Evolutionary conservation across 805 yeast genomes (phyloP).

Genomic region (Saturnispora gosingensis): DNA sequence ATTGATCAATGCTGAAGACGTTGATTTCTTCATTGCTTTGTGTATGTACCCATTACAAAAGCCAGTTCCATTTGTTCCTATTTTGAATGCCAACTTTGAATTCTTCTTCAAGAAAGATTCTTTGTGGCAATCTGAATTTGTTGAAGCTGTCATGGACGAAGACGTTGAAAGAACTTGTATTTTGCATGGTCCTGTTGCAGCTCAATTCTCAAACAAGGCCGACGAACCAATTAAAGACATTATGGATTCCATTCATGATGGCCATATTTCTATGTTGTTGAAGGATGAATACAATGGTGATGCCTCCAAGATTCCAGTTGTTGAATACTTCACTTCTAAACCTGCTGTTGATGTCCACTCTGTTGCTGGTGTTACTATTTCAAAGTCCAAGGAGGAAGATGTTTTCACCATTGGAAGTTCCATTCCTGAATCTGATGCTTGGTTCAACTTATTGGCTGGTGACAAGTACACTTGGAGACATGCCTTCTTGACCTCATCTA

Average conservation of each 20-base stretch:
- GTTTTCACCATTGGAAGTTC: constrained; percentile 32
- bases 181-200: constrained; percentile 97
- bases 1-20: constrained; percentile 89
- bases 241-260: constrained; percentile 80
- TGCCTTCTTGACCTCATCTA: constrained; percentile 72
- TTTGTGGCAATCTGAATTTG: constrained; percentile 96
- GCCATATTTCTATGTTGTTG: constrained; percentile 67
- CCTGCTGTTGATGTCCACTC: constrained; percentile 34
- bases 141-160: constrained; percentile 90
- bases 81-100: constrained; percentile 88
- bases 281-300: constrained; percentile 65
- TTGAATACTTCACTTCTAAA: constrained; percentile 80
- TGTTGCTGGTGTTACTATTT: constrained; percentile 31
- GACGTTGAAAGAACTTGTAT: constrained; percentile 99
- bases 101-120: constrained; percentile 97
- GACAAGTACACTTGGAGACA: constrained; percentile 74
- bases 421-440: constrained; percentile 33
- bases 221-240: constrained; percentile 91
- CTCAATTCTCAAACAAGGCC: constrained; percentile 75
- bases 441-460: constrained; percentile 85
- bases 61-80: constrained; percentile 97
- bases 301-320: constrained; percentile 65
- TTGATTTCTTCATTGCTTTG: constrained; percentile 79
- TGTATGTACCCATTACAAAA: constrained; percentile 82
- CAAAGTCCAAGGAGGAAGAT: constrained; percentile 25